Conservation (phyloP, 352 stramenopile species). For the Discostella stelligera region DNA sequence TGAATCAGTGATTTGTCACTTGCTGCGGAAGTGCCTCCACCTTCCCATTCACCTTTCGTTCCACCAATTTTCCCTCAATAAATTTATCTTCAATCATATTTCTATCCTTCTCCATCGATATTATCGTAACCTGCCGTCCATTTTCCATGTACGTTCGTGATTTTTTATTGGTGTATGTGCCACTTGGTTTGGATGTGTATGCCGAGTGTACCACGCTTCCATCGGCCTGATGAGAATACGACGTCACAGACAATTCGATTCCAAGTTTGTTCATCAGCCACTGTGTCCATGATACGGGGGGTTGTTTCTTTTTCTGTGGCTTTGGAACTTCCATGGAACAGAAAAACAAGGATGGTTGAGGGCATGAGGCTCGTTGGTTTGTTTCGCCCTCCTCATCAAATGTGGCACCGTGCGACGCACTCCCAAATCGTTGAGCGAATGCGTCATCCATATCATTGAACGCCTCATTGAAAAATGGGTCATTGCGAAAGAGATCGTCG, state of each 20-base stretch:
- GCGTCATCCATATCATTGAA: slow-evolving; percentile 66
- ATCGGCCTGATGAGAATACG: slow-evolving; percentile 30
- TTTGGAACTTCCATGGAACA: slow-evolving; percentile 19
- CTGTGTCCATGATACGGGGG: slow-evolving; percentile 24
- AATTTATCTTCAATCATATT: slow-evolving; percentile 68
- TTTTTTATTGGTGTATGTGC: slow-evolving; percentile 31
- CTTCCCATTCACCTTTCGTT: slow-evolving; percentile 58
- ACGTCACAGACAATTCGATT: slow-evolving; percentile 53
- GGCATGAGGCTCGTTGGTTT: background rate
- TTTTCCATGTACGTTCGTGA: slow-evolving; percentile 44
- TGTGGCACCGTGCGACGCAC: slow-evolving; percentile 4
- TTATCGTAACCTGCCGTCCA: slow-evolving; percentile 50
- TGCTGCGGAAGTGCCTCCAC: slow-evolving; percentile 11
- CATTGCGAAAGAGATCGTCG: slow-evolving; percentile 65
- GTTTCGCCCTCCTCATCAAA: background rate
- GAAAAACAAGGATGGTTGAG: slow-evolving; percentile 1
- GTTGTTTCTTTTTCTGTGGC: slow-evolving; percentile 13
- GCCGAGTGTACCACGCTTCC: slow-evolving; percentile 24
- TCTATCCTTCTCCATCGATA: slow-evolving; percentile 64
- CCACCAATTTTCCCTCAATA: slow-evolving; percentile 44
- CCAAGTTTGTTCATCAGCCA: slow-evolving; percentile 62
- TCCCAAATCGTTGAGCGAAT: slow-evolving; percentile 55
- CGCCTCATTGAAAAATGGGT: slow-evolving; percentile 67
- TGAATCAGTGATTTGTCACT: slow-evolving; percentile 4
- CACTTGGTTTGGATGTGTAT: slow-evolving; percentile 23